phyloP scores from a whole-genome alignment of 2,329 filamentous ascomycete species.

The Phialophora expanda region DNA sequence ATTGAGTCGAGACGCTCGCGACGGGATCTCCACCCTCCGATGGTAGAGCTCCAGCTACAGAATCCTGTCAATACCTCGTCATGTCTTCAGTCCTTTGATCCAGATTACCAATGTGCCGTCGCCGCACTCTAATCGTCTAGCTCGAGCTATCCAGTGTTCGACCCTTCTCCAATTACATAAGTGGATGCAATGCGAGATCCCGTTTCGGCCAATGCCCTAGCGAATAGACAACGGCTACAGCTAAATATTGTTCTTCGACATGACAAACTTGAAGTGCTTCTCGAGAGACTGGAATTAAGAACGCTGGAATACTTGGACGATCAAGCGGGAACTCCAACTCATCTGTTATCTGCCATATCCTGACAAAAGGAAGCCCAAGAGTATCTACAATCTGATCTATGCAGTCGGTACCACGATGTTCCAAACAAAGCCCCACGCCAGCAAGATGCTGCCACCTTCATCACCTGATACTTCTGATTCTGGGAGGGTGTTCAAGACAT shows the following conservation, averaged over 20 bases:
- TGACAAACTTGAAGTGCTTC: neutral
- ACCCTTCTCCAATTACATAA: conserved; percentile 14
- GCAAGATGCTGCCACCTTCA: conserved; percentile 4
- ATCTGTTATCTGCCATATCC: conserved; percentile 6
- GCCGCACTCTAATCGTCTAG: conserved; percentile 17
- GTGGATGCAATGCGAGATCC: conserved; percentile 8
- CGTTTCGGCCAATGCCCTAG: conserved; percentile 10
- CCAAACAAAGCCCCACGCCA: conserved; percentile 6
- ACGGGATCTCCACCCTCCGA: conserved; percentile 7
- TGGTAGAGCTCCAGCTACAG: conserved; percentile 3
- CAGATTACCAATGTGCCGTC: conserved; percentile 17
- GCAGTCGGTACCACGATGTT: conserved; percentile 5
- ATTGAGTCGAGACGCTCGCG: conserved; percentile 4
- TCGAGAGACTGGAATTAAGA: neutral
- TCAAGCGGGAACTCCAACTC: neutral
- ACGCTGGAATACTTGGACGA: too few relatives aligned
- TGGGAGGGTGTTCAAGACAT: conserved; percentile 27
- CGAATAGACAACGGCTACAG: conserved; percentile 3
- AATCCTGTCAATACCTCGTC: conserved; percentile 7
- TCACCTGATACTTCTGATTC: neutral
- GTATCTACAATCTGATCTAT: conserved; percentile 34
- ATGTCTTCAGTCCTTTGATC: conserved; percentile 1
- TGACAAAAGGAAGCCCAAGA: conserved; percentile 13
- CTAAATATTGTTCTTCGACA: neutral
- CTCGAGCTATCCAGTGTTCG: conserved; percentile 15